Evolutionary conservation across 176 grass and related monocot species (phyloP), one percentile per base, ranked within the genome.

Genomic region (Cenchrus americanus): DNA sequence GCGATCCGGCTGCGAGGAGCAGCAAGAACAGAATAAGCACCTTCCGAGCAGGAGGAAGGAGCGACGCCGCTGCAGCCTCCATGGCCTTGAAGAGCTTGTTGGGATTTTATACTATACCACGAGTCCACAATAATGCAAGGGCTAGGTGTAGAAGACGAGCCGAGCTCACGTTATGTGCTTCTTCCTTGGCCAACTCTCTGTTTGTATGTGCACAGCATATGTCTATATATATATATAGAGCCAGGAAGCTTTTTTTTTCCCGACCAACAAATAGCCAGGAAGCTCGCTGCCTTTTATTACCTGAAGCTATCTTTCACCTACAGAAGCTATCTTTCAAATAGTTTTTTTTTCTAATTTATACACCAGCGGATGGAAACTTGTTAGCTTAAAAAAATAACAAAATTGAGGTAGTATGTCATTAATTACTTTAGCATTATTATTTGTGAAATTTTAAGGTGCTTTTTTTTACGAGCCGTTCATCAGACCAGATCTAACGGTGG

Each of bases 151-250:
- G 26, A 34, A 51, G 15, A 14, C 52, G 50, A 30, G 62, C 21
- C 43, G 50, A n/a, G 62, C 21, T 50, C 21, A 44, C n/a, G 8
- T 18, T 19, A 12, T 3, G 13, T 23, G 61, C 15, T 77, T 68
- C 71, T 63, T 62, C 19, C 6, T 68, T 71, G 66, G 63, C 41
- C 37, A 18, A 22, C 8, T 72, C 12, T 65, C 12, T 65, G 80
- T 49, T 54, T 22, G 48, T 10, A 21, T 50, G 46, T 50, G 42
- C 80, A 50, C 63, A 76, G n/a, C 62, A 51, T 51, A 53, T 77
- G 69, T 82, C n/a, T n/a, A n/a, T n/a, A n/a, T n/a, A n/a, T n/a
- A 76, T 59, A 53, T 77, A 77, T 82, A 76, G 49, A 69, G 58
- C 58, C 58, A 10, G n/a, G 58, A 22, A 22, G 8, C 27, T 30